Conservation (phyloP, 2,329 filamentous ascomycete species). For the Rhexocercosporidium sp. region DNA sequence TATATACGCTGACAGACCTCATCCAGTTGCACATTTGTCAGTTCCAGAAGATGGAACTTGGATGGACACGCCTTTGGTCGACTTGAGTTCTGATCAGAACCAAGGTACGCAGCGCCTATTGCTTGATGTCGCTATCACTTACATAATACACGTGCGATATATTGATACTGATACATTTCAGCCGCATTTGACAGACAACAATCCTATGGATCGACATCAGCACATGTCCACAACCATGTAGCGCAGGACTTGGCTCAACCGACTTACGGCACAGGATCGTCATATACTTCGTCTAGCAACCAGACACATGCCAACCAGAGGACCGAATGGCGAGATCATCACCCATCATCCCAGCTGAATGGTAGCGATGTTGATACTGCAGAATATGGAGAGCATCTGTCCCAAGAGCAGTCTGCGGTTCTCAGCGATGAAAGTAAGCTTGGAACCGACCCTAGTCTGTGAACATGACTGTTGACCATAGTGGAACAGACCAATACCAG, state of each 20-base stretch:
- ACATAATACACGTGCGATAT: no score
- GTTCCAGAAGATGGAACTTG: background rate
- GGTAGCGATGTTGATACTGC: background rate
- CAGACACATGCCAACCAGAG: background rate
- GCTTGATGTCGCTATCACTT: no score
- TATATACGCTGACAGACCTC: background rate
- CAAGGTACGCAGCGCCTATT: background rate
- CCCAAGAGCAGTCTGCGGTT: background rate
- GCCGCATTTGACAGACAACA: no score
- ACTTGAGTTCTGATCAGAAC: background rate
- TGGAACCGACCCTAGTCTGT: background rate
- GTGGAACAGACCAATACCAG: background rate
- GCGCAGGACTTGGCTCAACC: background rate
- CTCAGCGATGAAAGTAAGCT: background rate
- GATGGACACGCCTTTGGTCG: background rate
- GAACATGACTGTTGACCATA: background rate
- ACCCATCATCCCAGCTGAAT: background rate
- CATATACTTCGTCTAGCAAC: background rate
- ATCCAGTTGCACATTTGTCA: background rate
- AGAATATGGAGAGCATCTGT: background rate
- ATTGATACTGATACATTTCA: no score
- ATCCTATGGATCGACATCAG: no score
- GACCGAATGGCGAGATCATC: background rate
- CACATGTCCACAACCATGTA: background rate
- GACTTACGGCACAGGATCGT: background rate